These are phyloP conservation scores for Neoarthrinium moseri DNA, from an alignment of 2,329 filamentous ascomycete genomes.

Conservation along the genomic window DNA sequence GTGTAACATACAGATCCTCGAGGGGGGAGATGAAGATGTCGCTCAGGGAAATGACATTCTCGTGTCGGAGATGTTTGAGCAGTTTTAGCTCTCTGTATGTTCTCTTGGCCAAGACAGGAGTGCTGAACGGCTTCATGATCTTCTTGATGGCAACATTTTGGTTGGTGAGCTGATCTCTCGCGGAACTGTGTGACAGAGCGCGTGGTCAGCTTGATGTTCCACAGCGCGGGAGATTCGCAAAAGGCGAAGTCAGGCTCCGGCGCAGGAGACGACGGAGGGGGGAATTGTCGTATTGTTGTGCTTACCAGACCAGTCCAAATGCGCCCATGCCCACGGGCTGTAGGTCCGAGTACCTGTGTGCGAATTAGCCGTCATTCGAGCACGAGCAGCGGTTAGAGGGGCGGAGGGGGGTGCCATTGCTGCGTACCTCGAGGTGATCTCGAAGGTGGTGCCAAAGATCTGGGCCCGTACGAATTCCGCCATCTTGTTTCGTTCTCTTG, in stretches of 20 bases:
- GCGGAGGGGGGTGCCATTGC: background rate
- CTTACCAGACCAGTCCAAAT: slow-evolving; percentile 95
- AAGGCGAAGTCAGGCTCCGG: too few species aligned
- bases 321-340: slow-evolving; percentile 99
- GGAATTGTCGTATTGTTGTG: too few species aligned
- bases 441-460: slow-evolving; percentile 99
- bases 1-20: slow-evolving; percentile 81
- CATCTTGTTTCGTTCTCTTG: slow-evolving; percentile 60
- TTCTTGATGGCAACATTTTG: slow-evolving; percentile 99
- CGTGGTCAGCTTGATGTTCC: slow-evolving; percentile 8
- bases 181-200: slow-evolving; percentile 63
- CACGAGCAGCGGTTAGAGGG: background rate
- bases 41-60: slow-evolving; percentile 98
- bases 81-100: slow-evolving; percentile 98
- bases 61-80: slow-evolving; percentile 92
- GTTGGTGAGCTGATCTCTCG: slow-evolving; percentile 94
- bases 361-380: slow-evolving; percentile 24
- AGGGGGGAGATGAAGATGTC: slow-evolving; percentile 99
- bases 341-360: slow-evolving; percentile 95
- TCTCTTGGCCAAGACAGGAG: slow-evolving; percentile 94
- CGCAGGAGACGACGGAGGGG: too few species aligned
- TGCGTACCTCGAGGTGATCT: slow-evolving; percentile 92
- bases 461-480: slow-evolving; percentile 98
- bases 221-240: background rate
- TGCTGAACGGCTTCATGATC: slow-evolving; percentile 99